These are phyloP conservation scores for Furcasterigmium furcatum DNA, from an alignment of 2,329 filamentous ascomycete species.

Conservation along the genomic window DNA sequence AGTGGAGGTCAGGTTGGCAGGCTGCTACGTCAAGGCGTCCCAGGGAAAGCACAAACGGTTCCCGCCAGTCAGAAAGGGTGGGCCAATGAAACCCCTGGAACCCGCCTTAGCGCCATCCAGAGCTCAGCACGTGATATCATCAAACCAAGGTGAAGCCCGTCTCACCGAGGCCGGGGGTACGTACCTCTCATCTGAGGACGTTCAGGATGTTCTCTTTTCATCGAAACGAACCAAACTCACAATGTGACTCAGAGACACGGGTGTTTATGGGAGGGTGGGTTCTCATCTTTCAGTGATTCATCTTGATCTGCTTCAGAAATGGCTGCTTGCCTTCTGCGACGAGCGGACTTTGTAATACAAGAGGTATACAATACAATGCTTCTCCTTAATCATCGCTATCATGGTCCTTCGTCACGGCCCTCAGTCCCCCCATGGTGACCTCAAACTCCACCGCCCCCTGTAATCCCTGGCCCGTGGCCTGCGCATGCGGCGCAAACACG, in stretches of 20 bases:
- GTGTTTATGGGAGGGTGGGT: too few species aligned
- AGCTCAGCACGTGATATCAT: conserved; percentile 1
- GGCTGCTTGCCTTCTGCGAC: too few species aligned
- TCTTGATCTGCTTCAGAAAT: too few species aligned
- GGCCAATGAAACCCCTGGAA: conserved; percentile 1
- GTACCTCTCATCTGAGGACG: too few species aligned
- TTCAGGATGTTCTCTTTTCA: too few species aligned
- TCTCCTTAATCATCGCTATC: too few species aligned
- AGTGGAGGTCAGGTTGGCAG: conserved; percentile 1
- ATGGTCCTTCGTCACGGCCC: conserved; percentile 22
- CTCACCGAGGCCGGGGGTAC: background rate
- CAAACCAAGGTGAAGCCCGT: too few species aligned
- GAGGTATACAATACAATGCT: too few species aligned
- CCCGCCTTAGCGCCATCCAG: background rate
- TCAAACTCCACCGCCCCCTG: conserved; percentile 66
- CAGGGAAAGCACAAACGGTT: conserved; percentile 2
- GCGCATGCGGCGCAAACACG: conserved; percentile 80
- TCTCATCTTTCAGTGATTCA: too few species aligned
- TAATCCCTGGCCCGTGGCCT: conserved; percentile 44
- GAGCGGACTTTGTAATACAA: too few species aligned
- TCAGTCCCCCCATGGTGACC: conserved; percentile 65
- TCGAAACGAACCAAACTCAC: too few species aligned
- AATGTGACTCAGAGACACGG: too few species aligned
- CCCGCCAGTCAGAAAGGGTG: background rate
- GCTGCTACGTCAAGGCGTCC: conserved; percentile 9